phyloP scores from a whole-genome alignment of 768 basidiomycete species.

The Lentinula detonsa region DNA sequence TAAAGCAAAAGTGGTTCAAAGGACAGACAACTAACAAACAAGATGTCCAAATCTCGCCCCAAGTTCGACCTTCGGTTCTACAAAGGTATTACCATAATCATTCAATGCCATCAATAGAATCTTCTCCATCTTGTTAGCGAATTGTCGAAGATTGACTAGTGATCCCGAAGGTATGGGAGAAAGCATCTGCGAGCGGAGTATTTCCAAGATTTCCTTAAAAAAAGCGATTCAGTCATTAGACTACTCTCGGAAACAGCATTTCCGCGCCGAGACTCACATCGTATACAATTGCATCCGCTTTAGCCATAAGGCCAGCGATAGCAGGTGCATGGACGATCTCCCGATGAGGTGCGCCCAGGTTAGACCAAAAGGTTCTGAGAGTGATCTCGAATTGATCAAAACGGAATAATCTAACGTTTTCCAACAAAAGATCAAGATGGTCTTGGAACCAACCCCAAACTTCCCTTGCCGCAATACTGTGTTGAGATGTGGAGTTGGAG shows the following conservation, averaged over 20 bases:
- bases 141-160: slow-evolving; percentile 65
- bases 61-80: slow-evolving; percentile 87
- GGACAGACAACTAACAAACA: slow-evolving; percentile 55
- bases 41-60: slow-evolving; percentile 89
- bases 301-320: slow-evolving; percentile 83
- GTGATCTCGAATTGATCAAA: slow-evolving; percentile 91
- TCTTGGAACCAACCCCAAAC: slow-evolving; percentile 93
- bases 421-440: slow-evolving; percentile 78
- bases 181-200: slow-evolving; percentile 79
- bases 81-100: slow-evolving; percentile 81
- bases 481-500: slow-evolving; percentile 64
- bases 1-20: slow-evolving; percentile 5
- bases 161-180: slow-evolving; percentile 66
- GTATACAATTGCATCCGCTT: slow-evolving; percentile 85
- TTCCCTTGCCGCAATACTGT: slow-evolving; percentile 75
- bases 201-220: slow-evolving; percentile 80
- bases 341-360: slow-evolving; percentile 65
- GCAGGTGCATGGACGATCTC: slow-evolving; percentile 87
- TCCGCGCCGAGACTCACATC: slow-evolving; percentile 56
- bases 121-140: slow-evolving; percentile 91
- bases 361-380: slow-evolving; percentile 81
- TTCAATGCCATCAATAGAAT: slow-evolving; percentile 77
- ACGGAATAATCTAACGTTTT: slow-evolving; percentile 69
- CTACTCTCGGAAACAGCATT: not conserved
- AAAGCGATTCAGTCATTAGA: slow-evolving; percentile 14